A percentile compares a stretch with the other conserved stretches of the same genome.
These are phyloP conservation scores for Pyrenophora teres DNA, from an alignment of 2,329 filamentous ascomycete species.

Conservation along the genomic window DNA sequence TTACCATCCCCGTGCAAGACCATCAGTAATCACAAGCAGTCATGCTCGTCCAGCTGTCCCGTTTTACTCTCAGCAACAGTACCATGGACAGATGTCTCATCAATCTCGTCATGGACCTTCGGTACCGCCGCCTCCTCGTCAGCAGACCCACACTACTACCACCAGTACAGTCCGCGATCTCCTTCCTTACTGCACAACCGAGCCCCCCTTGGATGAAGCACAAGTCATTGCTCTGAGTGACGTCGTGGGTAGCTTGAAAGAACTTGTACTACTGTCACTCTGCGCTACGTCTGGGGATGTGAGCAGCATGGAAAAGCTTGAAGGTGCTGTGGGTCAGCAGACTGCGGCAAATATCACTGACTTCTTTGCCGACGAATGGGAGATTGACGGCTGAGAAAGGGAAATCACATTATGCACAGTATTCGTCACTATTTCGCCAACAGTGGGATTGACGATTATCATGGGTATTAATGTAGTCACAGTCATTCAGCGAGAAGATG, in stretches of 20 bases:
- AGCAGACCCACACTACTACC: neutral
- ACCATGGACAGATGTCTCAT: neutral
- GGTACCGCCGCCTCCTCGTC: neutral
- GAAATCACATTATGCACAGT: too few species aligned
- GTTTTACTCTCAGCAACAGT: neutral
- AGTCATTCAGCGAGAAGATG: too few species aligned
- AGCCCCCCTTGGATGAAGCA: conserved; percentile 22
- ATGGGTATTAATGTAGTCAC: too few species aligned
- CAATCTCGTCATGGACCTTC: neutral
- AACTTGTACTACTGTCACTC: conserved; percentile 38
- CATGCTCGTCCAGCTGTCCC: neutral
- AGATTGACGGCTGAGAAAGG: conserved; percentile 19
- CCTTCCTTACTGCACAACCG: conserved; percentile 38
- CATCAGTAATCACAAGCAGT: neutral
- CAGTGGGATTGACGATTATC: too few species aligned
- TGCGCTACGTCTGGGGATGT: conserved; percentile 23
- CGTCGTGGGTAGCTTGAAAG: conserved; percentile 37
- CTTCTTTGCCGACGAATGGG: conserved; percentile 44
- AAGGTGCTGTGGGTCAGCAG: conserved; percentile 28
- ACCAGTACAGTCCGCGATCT: conserved; percentile 27
- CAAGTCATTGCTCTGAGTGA: conserved; percentile 42
- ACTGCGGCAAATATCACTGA: conserved; percentile 29
- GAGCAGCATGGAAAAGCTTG: conserved; percentile 17
- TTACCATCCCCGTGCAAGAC: neutral
- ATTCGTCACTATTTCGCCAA: neutral